Percentiles rank a stretch among this genome's conserved stretches.
phyloP scores from a whole-genome alignment of 106 monocot genomes.

The Cymbidium sinense region DNA sequence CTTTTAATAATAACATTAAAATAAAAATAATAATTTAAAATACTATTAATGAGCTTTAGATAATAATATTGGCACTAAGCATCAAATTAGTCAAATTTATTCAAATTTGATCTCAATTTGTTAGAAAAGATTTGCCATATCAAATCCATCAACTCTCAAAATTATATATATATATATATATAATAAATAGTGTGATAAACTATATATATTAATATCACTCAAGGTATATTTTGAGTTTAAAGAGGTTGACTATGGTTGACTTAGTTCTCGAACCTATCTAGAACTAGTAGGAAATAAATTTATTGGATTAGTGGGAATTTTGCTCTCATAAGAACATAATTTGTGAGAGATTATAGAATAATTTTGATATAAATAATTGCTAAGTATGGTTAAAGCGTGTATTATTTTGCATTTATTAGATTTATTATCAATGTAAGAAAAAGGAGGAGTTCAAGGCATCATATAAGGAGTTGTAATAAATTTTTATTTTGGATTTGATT shows the following conservation, averaged over 20 bases:
- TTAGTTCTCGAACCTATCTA: too few species aligned
- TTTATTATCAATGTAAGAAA: background rate
- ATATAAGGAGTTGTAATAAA: background rate
- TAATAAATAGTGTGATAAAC: background rate
- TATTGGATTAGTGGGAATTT: background rate
- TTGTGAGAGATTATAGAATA: background rate
- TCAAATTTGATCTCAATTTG: background rate
- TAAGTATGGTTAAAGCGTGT: background rate
- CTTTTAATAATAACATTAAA: too few species aligned
- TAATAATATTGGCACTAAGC: too few species aligned
- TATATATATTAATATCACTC: background rate
- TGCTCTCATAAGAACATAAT: background rate
- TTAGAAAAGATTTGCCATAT: background rate
- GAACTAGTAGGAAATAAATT: too few species aligned
- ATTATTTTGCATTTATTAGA: background rate
- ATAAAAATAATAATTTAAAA: too few species aligned
- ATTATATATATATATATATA: background rate
- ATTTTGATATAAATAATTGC: background rate
- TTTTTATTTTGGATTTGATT: constrained; percentile 1
- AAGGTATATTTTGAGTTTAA: too few species aligned
- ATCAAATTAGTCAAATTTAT: too few species aligned
- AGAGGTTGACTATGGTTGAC: too few species aligned
- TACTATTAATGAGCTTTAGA: too few species aligned
- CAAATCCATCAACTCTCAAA: background rate
- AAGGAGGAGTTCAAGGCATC: background rate